These are phyloP conservation scores for Phycomyces nitens DNA, from an alignment of 192 early-diverging fungal genomes.

Conservation along the genomic window DNA sequence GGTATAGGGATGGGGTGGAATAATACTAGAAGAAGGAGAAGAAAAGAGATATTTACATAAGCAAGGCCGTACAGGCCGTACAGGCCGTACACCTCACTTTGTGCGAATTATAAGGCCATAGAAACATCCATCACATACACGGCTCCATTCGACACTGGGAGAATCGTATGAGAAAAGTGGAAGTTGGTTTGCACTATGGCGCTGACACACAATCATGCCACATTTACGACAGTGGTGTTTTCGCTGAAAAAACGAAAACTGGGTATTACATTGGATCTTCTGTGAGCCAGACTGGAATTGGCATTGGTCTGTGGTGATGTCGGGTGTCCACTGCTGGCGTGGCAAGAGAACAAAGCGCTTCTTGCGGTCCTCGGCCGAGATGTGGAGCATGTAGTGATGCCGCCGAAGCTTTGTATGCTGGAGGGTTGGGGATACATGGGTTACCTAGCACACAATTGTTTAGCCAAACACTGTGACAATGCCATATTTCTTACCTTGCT, in stretches of 20 bases:
- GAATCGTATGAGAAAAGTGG: conserved; percentile 17
- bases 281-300: conserved; percentile 15
- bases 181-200: conserved; percentile 21
- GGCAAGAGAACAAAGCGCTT: conserved; percentile 14
- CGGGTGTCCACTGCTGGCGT: conserved; percentile 21
- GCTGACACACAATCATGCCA: conserved; percentile 24
- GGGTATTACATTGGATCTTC: conserved; percentile 10
- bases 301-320: conserved; percentile 21
- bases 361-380: conserved; percentile 13
- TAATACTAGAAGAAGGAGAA: too few species aligned
- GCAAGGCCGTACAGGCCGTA: too few species aligned
- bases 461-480: conserved; percentile 8
- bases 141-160: conserved; percentile 15
- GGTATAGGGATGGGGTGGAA: too few species aligned
- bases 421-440: conserved; percentile 7
- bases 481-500: too few species aligned
- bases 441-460: conserved; percentile 3
- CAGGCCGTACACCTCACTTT: too few species aligned
- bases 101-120: conserved; percentile 15
- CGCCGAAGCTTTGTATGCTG: conserved; percentile 5
- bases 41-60: too few species aligned
- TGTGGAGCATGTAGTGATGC: conserved; percentile 23
- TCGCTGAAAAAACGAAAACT: conserved; percentile 26
- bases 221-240: conserved; percentile 36
- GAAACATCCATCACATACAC: conserved; percentile 30